phyloP scores from a whole-genome alignment of 1,284 basidiomycete genomes.

The Exobasidium cylindrosporum region DNA sequence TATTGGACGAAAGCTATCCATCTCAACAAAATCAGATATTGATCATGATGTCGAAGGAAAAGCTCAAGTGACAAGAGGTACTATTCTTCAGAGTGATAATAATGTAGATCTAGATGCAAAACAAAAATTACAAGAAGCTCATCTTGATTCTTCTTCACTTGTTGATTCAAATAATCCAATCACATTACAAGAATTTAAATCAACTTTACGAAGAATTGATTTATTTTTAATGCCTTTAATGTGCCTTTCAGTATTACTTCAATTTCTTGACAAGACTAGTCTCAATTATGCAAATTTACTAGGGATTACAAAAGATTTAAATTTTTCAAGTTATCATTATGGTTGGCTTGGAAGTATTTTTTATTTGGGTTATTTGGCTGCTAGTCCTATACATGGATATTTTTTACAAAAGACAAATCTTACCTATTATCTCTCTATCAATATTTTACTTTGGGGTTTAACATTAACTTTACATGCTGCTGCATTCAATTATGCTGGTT shows the following conservation, averaged over 20 bases:
- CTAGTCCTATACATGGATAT: constrained; percentile 30
- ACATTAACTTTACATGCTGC: constrained; percentile 41
- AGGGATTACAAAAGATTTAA: constrained; percentile 38
- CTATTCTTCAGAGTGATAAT: not conserved
- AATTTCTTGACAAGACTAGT: constrained; percentile 49
- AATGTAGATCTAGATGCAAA: constrained; percentile 20
- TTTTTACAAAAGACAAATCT: constrained; percentile 40
- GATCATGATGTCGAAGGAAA: not conserved
- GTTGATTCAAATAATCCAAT: constrained; percentile 60
- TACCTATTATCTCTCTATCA: constrained; percentile 35
- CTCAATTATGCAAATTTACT: constrained; percentile 46
- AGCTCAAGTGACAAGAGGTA: not conserved
- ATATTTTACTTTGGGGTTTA: constrained; percentile 33
- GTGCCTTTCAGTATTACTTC: constrained; percentile 34
- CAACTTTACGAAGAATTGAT: constrained; percentile 61
- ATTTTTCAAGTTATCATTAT: constrained; percentile 41
- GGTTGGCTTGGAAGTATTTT: constrained; percentile 45
- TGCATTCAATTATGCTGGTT: constrained; percentile 32
- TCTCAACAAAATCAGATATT: constrained; percentile 14
- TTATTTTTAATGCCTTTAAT: constrained; percentile 44
- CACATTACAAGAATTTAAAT: constrained; percentile 68
- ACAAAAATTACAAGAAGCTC: constrained; percentile 33
- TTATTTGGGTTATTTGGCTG: constrained; percentile 45
- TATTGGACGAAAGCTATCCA: no score
- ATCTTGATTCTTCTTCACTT: constrained; percentile 18